Evolutionary conservation across 495 filamentous ascomycete species (phyloP).

Genomic region (Penicillium samsonianum): DNA sequence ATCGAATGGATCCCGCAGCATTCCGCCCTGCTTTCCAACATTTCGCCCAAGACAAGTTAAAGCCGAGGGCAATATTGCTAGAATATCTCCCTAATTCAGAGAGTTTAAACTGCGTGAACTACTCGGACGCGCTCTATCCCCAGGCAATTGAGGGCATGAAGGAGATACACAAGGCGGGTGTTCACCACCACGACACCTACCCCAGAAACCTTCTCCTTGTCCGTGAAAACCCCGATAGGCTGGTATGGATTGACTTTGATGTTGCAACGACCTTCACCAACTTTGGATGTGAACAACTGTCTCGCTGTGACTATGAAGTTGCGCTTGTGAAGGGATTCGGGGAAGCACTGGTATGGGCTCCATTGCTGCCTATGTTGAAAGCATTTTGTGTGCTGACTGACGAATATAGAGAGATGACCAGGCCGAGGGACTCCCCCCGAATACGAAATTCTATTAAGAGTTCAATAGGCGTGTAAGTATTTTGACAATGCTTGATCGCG

Average conservation of each 20-base stretch:
- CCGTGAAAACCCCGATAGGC: slow-evolving; percentile 9
- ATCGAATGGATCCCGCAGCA: slow-evolving; percentile 27
- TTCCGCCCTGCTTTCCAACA: slow-evolving; percentile 21
- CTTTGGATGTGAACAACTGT: slow-evolving; percentile 14
- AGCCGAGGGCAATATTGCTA: slow-evolving; percentile 23
- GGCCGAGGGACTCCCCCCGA: slow-evolving; percentile 27
- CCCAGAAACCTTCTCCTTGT: slow-evolving; percentile 29
- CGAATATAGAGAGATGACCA: slow-evolving; percentile 25
- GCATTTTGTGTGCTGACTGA: slow-evolving; percentile 12
- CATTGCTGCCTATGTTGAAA: slow-evolving; percentile 1
- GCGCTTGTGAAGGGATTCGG: slow-evolving; percentile 10
- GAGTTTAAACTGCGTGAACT: slow-evolving; percentile 29
- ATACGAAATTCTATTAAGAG: slow-evolving; percentile 27
- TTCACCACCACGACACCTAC: slow-evolving; percentile 29
- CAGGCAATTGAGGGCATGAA: slow-evolving; percentile 28
- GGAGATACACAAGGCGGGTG: no score
- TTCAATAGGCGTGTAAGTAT: not conserved
- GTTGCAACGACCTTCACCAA: slow-evolving; percentile 26
- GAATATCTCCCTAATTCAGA: slow-evolving; percentile 26
- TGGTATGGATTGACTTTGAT: slow-evolving; percentile 35
- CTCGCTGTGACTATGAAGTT: slow-evolving; percentile 21
- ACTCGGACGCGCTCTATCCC: slow-evolving; percentile 23
- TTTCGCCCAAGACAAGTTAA: slow-evolving; percentile 20
- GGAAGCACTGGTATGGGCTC: not conserved
- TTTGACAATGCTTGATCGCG: no score